phyloP scores from a whole-genome alignment of 108 stramenopile genomes.

The Schizochytrium sp. region DNA sequence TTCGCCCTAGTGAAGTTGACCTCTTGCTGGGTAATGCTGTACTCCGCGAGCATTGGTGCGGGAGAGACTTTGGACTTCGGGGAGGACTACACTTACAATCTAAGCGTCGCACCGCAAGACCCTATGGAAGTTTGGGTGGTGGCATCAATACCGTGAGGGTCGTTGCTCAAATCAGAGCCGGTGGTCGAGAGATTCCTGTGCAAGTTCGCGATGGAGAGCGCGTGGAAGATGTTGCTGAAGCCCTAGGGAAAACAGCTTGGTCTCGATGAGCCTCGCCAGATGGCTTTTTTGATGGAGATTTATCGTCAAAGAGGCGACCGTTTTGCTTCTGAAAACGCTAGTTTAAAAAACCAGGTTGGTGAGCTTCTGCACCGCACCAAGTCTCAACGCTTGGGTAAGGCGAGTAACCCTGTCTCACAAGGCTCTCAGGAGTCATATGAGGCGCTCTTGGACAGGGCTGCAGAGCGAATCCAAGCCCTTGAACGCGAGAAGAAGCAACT shows the following conservation, averaged over 20 bases:
- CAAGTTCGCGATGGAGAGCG: constrained; percentile 27
- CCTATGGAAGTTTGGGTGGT: not conserved
- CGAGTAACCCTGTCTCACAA: not conserved
- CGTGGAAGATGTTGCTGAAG: not conserved
- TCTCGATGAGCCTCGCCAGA: not conserved
- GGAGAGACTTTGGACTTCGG: constrained; percentile 54
- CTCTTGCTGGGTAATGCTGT: constrained; percentile 38
- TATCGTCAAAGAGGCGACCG: constrained; percentile 3
- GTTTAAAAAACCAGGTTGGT: not conserved
- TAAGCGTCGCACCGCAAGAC: not conserved
- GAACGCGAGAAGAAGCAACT: constrained; percentile 22
- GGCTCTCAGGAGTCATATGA: constrained; percentile 36
- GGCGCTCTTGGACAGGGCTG: constrained; percentile 8
- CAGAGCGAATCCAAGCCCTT: not conserved
- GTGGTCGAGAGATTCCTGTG: not conserved
- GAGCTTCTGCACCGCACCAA: constrained; percentile 1
- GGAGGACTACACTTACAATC: not conserved
- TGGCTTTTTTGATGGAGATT: not conserved
- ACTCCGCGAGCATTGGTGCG: constrained; percentile 54
- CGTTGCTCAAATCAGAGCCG: not conserved
- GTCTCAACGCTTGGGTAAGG: not conserved
- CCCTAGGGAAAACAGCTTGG: constrained; percentile 10
- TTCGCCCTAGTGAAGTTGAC: constrained; percentile 24
- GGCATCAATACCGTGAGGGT: not conserved
- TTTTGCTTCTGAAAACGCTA: not conserved